Conservation (phyloP, 139 green algal species). For the Asterochloris erici region DNA sequence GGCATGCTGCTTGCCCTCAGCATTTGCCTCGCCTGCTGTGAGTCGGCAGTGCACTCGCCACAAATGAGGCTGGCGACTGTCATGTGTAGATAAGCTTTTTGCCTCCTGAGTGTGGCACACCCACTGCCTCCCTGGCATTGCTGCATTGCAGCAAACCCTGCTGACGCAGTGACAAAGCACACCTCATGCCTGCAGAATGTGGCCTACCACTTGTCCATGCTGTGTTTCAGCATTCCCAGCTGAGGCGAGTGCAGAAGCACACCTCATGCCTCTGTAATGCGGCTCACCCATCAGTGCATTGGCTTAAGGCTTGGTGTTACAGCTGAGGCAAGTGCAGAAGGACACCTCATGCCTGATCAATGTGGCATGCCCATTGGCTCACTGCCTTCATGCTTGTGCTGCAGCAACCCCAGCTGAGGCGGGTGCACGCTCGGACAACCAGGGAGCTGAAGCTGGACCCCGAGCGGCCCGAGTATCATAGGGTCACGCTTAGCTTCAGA, state of each 20-base stretch:
- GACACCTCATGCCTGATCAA: background rate
- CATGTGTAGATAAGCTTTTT: slow-evolving; percentile 33
- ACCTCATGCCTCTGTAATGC: no score
- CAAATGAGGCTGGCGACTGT: no score
- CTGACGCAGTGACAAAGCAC: background rate
- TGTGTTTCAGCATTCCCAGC: slow-evolving; percentile 40
- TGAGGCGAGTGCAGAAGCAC: slow-evolving; percentile 58
- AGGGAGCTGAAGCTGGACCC: slow-evolving; percentile 76
- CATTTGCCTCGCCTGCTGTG: no score
- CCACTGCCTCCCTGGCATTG: no score
- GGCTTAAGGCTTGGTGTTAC: no score
- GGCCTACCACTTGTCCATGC: background rate
- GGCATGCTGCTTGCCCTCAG: no score
- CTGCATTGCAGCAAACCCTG: no score
- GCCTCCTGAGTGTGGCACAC: no score
- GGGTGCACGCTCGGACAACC: slow-evolving; percentile 58
- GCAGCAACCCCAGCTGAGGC: slow-evolving; percentile 56
- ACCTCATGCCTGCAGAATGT: background rate
- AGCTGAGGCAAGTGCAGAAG: background rate
- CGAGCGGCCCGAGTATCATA: slow-evolving; percentile 94
- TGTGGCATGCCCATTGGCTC: background rate
- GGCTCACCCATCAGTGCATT: no score
- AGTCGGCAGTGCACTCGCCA: no score
- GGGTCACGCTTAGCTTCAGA: slow-evolving; percentile 65
- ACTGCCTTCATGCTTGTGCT: background rate